A percentile compares a stretch with the other conserved stretches of the same genome.
Conservation (phyloP, 2,329 filamentous ascomycete species). For the Macrophomina tecta region DNA sequence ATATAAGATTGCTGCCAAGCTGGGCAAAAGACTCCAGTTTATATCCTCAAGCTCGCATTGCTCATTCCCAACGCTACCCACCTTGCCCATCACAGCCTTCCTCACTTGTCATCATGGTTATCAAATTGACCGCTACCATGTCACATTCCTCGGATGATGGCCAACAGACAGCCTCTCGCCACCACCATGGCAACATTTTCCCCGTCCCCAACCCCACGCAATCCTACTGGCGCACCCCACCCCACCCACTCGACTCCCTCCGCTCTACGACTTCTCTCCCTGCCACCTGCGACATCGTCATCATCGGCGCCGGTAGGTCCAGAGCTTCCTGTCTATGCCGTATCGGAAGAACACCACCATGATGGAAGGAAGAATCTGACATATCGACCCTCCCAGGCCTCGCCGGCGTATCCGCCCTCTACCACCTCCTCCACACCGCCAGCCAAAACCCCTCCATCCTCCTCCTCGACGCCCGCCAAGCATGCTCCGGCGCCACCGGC, state of each 20-base stretch:
- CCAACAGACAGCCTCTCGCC: no score
- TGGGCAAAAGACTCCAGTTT: no score
- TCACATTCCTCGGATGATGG: no score
- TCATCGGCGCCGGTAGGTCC: conserved; percentile 61
- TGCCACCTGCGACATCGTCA: conserved; percentile 50
- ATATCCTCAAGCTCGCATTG: no score
- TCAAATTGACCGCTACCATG: not conserved
- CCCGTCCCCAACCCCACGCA: conserved; percentile 41
- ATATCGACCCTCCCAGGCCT: conserved; percentile 46
- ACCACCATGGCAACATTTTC: not conserved
- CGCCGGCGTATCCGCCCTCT: conserved; percentile 69
- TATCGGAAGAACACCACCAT: no score
- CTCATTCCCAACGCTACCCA: not conserved
- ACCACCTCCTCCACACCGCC: conserved; percentile 55
- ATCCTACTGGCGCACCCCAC: conserved; percentile 46
- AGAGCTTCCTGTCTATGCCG: no score
- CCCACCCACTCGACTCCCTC: conserved; percentile 37
- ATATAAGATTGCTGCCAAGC: not conserved
- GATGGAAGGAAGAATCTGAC: no score
- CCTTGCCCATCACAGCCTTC: not conserved
- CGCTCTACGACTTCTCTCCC: conserved; percentile 40
- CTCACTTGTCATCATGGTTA: not conserved
- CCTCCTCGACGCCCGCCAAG: conserved; percentile 55
- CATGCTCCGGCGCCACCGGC: conserved; percentile 61
- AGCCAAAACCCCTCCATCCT: conserved; percentile 35